These are phyloP conservation scores for Incumbomyces delicatus DNA, from an alignment of 2,329 filamentous ascomycete species.

Conservation along the genomic window DNA sequence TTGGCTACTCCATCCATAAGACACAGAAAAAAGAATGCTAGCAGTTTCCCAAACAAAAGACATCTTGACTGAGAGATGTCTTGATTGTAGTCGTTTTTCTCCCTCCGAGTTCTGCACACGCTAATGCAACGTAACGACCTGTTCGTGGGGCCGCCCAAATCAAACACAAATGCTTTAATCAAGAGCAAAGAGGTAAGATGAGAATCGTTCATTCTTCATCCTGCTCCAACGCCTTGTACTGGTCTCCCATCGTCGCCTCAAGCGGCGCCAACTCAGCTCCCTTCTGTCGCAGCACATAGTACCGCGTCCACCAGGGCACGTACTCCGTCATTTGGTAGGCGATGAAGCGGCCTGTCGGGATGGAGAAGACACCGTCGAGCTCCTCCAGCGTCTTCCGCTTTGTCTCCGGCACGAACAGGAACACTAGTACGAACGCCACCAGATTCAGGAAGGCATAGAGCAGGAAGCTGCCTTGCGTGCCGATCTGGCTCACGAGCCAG, in stretches of 20 bases:
- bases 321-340: slow-evolving; percentile 45
- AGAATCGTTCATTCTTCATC: neutral
- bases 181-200: too few relatives aligned
- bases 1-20: too few relatives aligned
- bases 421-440: slow-evolving; percentile 48
- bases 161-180: too few relatives aligned
- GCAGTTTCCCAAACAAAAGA: too few relatives aligned
- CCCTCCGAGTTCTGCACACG: too few relatives aligned
- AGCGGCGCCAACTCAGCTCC: slow-evolving; percentile 27
- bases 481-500: slow-evolving; percentile 26
- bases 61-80: too few relatives aligned
- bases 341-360: slow-evolving; percentile 45
- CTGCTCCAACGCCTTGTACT: neutral
- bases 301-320: slow-evolving; percentile 49
- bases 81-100: too few relatives aligned
- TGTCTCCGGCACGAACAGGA: slow-evolving; percentile 46
- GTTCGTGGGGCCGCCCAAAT: too few relatives aligned
- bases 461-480: slow-evolving; percentile 29
- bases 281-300: slow-evolving; percentile 45
- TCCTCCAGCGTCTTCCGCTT: slow-evolving; percentile 43
- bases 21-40: too few relatives aligned
- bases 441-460: slow-evolving; percentile 45
- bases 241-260: neutral
- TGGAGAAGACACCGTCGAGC: slow-evolving; percentile 34
- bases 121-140: too few relatives aligned